Evolutionary conservation across 2,329 filamentous ascomycete species (phyloP), one percentile per base, ranked within the genome.

Genomic region (Aphanoascus verrucosus): DNA sequence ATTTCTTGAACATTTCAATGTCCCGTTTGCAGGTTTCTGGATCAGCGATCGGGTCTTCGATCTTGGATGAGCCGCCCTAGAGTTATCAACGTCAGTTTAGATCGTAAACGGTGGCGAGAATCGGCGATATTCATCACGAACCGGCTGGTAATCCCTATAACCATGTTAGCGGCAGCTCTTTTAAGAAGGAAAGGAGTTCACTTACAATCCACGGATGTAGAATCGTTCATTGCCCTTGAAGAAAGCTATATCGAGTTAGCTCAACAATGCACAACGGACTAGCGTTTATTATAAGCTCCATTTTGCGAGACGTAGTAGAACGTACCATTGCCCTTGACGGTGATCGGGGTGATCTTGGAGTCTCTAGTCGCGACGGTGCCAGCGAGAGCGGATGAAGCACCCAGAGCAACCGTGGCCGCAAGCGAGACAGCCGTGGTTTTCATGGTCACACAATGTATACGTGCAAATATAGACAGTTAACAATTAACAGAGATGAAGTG

Each of bases 41-140:
- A 63, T 94, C 83, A 57, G 86, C 83, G 51, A 95, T 83, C 56
- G 89, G 88, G 66, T 95, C 89, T 52, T 73, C 72, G 48, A 80
- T 70, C 41, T 81, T 69, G 50, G 80, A 82, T 11, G 81, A 77
- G 57, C 82, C 83, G 62, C 79, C 79, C 58, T 59, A 35, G 17
- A 37, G n/a, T 19, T 14, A 14, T n/a, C 5, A 60, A 48, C 37
- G 14, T 42, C 19, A 46, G 20, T 20, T 8, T 28, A 15, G 47
- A 35, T 9, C 28, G 35, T 44, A 37, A 11, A 34, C n/a, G n/a
- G 19, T 11, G 3, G 28, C 3, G 3, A 35, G 28, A 6, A 19
- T 53, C 23, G n/a, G 17, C 6, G 17, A 19, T 31, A 40, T 23
- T 53, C 53, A 35, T 41, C 45, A 56, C 60, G 62, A 65, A 75